Evolutionary conservation across 2,329 filamentous ascomycete species (phyloP), one percentile per base, ranked within the genome.

Genomic region (Camillea tinctor): DNA sequence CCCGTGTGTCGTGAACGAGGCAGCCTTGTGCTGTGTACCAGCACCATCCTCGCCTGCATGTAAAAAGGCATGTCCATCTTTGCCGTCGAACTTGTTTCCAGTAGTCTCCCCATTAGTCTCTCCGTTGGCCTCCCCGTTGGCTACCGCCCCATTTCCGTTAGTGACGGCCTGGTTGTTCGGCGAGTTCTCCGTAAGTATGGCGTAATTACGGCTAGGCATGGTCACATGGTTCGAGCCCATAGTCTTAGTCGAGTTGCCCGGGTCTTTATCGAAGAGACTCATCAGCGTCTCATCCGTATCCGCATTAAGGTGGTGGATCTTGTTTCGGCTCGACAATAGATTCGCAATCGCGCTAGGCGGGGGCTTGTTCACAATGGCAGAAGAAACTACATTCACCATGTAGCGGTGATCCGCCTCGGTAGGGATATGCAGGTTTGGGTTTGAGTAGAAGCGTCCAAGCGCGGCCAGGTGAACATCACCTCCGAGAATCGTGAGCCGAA

Each of bases 381-480:
- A 97, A 5, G 93, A 96, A 56, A 98, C 84, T 20, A 99, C 84
- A 71, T 99, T 99, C 55, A 89, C 90, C 87, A 99, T 98, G 75
- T 98, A 98, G 58, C 95, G 87, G 73, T 92, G 90, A 74, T 99
- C 95, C 60, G 88, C 84, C 72, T 94, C 90, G 58, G 88, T 89
- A 0, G 91, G 84, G 36, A 97, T 84, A 56, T 88, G 83, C 51
- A 95, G 82, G 68, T 88, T 88, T 7, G 92, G 91, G 69, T 95
- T 95, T 17, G 92, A 93, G 79, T 96, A 97, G 80, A 99, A 98
- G 62, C 95, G 91, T 0, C 95, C 95, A 23, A 98, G 82, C 13
- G 93, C 95, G 24, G 91, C 93, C 48, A 98, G 80, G 74, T 98
- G 94, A 50, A 98, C 95, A 71, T 98, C 95, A 23, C 95, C 95